phyloP scores from a whole-genome alignment of 306 rosid genomes.

The Rosa lucieae region DNA sequence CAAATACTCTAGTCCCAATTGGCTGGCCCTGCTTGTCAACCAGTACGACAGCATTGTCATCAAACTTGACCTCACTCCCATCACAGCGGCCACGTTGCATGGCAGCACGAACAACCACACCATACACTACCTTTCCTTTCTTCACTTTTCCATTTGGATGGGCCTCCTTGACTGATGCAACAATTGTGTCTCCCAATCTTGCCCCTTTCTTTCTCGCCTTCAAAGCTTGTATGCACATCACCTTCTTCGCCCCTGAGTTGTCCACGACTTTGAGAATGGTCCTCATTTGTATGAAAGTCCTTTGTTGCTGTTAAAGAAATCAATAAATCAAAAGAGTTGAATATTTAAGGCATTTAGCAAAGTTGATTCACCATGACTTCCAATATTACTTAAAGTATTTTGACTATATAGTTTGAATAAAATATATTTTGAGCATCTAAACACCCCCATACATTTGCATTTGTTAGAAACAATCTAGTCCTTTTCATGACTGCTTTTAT shows the following conservation, averaged over 20 bases:
- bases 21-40: slow-evolving; percentile 96
- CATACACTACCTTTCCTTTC: slow-evolving; percentile 67
- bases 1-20: slow-evolving; percentile 88
- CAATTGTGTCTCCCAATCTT: slow-evolving; percentile 80
- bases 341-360: too few relatives aligned
- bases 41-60: slow-evolving; percentile 78
- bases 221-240: slow-evolving; percentile 90
- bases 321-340: not conserved
- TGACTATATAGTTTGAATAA: too few relatives aligned
- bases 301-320: slow-evolving; percentile 53
- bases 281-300: slow-evolving; percentile 89
- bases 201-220: slow-evolving; percentile 83
- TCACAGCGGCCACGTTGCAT: slow-evolving; percentile 77
- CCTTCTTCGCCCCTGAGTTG: slow-evolving; percentile 82
- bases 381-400: too few relatives aligned
- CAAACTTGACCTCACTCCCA: slow-evolving; percentile 90
- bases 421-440: not conserved
- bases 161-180: slow-evolving; percentile 88
- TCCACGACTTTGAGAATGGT: slow-evolving; percentile 92
- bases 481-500: not conserved
- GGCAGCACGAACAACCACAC: slow-evolving; percentile 69
- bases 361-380: too few relatives aligned
- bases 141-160: slow-evolving; percentile 84
- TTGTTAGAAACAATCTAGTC: not conserved
- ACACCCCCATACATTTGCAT: not conserved